These are phyloP conservation scores for Alloteropsis semialata DNA, from an alignment of 176 grass and related monocot genomes.

Conservation along the genomic window DNA sequence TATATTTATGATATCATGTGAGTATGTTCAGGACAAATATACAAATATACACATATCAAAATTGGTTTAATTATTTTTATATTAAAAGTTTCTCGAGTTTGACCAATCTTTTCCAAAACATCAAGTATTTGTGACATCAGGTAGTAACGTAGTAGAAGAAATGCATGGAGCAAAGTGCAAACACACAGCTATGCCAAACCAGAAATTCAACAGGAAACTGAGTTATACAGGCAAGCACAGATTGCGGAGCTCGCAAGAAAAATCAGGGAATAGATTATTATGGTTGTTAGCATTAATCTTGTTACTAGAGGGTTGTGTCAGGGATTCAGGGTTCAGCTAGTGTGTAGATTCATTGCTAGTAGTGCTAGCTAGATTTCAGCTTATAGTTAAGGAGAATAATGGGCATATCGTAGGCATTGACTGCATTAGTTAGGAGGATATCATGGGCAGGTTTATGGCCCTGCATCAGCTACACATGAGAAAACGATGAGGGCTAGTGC, in stretches of 20 bases:
- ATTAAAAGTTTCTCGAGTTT: background rate
- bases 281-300: no score
- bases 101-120: background rate
- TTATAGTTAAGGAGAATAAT: no score
- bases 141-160: background rate
- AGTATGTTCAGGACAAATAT: background rate
- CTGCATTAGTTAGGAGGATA: no score
- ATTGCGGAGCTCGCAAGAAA: background rate
- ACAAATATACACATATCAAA: background rate
- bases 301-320: no score
- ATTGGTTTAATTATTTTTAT: background rate
- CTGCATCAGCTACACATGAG: no score
- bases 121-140: background rate
- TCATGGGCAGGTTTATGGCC: no score
- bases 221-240: background rate
- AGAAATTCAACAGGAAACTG: background rate
- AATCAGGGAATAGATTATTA: background rate
- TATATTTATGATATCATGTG: background rate
- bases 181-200: background rate
- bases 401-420: no score
- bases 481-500: no score
- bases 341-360: no score
- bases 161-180: background rate
- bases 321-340: no score
- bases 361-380: no score